Evolutionary conservation across 257 asterid genomes (phyloP).

Genomic region (Solanum ahanhuiri): DNA sequence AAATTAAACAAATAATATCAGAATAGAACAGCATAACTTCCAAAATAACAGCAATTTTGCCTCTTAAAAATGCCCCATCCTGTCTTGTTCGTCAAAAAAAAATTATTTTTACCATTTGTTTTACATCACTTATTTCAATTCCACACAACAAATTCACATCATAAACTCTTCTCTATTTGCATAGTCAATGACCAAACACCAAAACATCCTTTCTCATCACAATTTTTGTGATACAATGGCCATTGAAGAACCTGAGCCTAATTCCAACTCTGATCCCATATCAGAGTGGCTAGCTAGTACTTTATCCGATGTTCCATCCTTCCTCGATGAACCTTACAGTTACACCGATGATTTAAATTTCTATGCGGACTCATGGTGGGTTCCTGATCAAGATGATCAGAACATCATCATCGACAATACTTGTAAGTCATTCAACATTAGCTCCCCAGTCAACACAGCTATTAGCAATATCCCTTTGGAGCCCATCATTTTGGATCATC

Average conservation of each 20-base stretch:
- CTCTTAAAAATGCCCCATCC: slow-evolving; percentile 33
- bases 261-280: slow-evolving; percentile 31
- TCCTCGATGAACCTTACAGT: slow-evolving; percentile 49
- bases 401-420: slow-evolving; percentile 19
- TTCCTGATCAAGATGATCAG: slow-evolving; percentile 14
- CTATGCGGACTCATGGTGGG: slow-evolving; percentile 50
- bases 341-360: slow-evolving; percentile 26
- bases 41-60: slow-evolving; percentile 55
- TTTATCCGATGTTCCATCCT: slow-evolving; percentile 38
- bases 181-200: slow-evolving; percentile 12
- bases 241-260: slow-evolving; percentile 45
- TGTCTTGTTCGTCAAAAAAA: slow-evolving; percentile 38
- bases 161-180: neutral
- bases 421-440: slow-evolving; percentile 29
- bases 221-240: slow-evolving; percentile 23
- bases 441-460: slow-evolving; percentile 8
- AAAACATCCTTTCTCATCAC: neutral
- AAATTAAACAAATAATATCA: slow-evolving; percentile 3
- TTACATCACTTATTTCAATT: slow-evolving; percentile 6
- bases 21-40: slow-evolving; percentile 47
- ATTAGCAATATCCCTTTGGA: slow-evolving; percentile 18
- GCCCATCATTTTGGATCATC: slow-evolving; percentile 15
- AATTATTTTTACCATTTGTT: slow-evolving; percentile 14
- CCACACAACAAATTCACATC: slow-evolving; percentile 9
- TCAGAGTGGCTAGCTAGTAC: slow-evolving; percentile 51